Base-by-base conservation (phyloP, 2,329 filamentous ascomycete species). In the Penicillium sp. region DNA sequence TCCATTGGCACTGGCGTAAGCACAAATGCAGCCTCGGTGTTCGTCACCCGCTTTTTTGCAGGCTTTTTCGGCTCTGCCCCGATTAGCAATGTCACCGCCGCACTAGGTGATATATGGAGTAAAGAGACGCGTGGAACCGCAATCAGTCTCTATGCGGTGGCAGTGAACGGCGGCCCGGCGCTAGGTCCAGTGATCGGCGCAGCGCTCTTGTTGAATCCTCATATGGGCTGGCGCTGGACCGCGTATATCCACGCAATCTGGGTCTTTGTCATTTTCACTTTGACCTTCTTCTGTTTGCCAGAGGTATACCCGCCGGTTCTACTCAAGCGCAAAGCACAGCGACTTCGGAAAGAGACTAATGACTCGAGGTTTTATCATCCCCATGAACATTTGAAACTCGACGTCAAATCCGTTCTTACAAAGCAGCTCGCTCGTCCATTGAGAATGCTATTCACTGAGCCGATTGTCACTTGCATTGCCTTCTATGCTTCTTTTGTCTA, bases 401-500 rank as follows among this genome's bases (percentile, higher is more conserved):
- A 75, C 51, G 39, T 73, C 25, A 63, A 66, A 42, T 45, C 45
- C 12, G 12, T 56, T 56, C 41, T 35, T 4, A 56, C 55, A 12
- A 47, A 54, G 13, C 36, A 31, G 8, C 44, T 52, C 15, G 17
- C 42, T 10, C 54, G 54, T 4, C 54, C 54, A 25, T 39, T 56
- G 41, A 61, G 59, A 27, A 81, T 83, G 78, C 68, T 82, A 4
- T 59, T 73, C 17, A 79, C 76, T 1, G 78, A 82, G 58, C 79
- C 80, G 0, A 81, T 82, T 66, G 75, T 82, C 12, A 72, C 76
- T 1, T 74, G 72, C 38, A 77, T 81, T 31, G 74, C 78, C 2
- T 63, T 79, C 15, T 80, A 79, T 53, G 75, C 76, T 6, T 74
- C 77, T 0, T 80, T 81, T 58, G 74, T 79, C 25, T 82, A 81